Conservation (phyloP, 2,329 filamentous ascomycete genomes). For the Boeremia lycopersici region DNA sequence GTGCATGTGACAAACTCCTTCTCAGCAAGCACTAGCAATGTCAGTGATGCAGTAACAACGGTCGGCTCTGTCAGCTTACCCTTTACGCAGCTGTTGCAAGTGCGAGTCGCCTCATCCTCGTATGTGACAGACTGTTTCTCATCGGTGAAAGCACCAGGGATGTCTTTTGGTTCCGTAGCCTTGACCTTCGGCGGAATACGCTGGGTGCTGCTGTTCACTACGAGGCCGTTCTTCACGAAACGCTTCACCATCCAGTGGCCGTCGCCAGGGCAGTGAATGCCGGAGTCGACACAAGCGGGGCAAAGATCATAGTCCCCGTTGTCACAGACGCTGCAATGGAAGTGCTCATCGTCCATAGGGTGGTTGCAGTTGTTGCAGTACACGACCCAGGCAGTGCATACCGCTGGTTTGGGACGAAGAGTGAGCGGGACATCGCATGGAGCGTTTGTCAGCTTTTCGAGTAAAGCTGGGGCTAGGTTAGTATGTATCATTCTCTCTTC, state of each 20-base stretch:
- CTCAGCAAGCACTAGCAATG: constrained; percentile 68
- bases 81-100: constrained; percentile 73
- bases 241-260: constrained; percentile 96
- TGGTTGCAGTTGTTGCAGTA: constrained; percentile 91
- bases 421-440: constrained; percentile 39
- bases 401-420: constrained; percentile 49
- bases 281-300: constrained; percentile 74
- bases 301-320: constrained; percentile 95
- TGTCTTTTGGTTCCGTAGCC: constrained; percentile 41
- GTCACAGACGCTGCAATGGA: constrained; percentile 93
- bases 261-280: constrained; percentile 76
- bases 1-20: constrained; percentile 83
- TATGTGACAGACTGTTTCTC: constrained; percentile 50
- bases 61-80: constrained; percentile 49
- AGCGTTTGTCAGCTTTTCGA: constrained; percentile 37
- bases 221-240: constrained; percentile 74
- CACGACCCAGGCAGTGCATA: constrained; percentile 71
- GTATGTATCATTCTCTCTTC: neutral
- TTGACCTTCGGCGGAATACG: constrained; percentile 70
- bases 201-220: constrained; percentile 86
- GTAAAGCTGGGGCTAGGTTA: constrained; percentile 34
- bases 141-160: constrained; percentile 54
- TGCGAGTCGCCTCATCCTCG: constrained; percentile 60
- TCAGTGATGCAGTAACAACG: constrained; percentile 28
- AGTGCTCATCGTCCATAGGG: constrained; percentile 81